Base-by-base conservation (phyloP, 139 green algal species). In the Chlamydomonas eustigma region DNA sequence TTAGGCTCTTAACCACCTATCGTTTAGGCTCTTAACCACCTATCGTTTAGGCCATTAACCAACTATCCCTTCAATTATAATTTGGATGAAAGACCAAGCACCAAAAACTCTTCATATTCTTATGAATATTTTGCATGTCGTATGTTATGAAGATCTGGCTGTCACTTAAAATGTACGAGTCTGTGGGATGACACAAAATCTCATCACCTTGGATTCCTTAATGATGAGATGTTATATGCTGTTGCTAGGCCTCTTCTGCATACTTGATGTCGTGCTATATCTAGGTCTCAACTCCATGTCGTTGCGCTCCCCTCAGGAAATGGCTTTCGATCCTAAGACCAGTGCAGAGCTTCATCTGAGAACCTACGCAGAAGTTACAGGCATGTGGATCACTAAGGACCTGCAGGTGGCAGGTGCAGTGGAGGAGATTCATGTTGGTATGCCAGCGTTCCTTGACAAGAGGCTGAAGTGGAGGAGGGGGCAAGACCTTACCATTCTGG, bases 381-480 rank as follows among this genome's bases (percentile, higher is more conserved):
- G 87, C 0, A 72, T 81, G 0, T 93, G 88, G 88, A 81, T 81
- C 22, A 93, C 83, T 18, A n/a, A 51, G 8, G 84, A 91, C 50
- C 58, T 74, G 0, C 36, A 33, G 0, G 76, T 89, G 22, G 69
- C 90, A 31, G 37, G 33, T 32, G 68, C 68, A 5, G 5, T 75
- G 3, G 3, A 75, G 18, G 68, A 50, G 2, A 6, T 75, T 4
- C 68, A 75, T 32, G 68, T 75, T n/a, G 35, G 68, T 28, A 52
- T 32, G 35, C 3, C 35, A 28, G 68, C 35, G 2, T 58, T 75
- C 37, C 22, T 75, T 4, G 8, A 37, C 2, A 44, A 33, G 22
- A 32, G 64, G n/a, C 64, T 72, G 18, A 72, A 35, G 3, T 72
- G 64, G 64, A 33, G 64, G 4, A 33, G 22, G 4, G 35, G 35